Evolutionary conservation across 1,284 basidiomycete species (phyloP).

Genomic region (Somion occarium): DNA sequence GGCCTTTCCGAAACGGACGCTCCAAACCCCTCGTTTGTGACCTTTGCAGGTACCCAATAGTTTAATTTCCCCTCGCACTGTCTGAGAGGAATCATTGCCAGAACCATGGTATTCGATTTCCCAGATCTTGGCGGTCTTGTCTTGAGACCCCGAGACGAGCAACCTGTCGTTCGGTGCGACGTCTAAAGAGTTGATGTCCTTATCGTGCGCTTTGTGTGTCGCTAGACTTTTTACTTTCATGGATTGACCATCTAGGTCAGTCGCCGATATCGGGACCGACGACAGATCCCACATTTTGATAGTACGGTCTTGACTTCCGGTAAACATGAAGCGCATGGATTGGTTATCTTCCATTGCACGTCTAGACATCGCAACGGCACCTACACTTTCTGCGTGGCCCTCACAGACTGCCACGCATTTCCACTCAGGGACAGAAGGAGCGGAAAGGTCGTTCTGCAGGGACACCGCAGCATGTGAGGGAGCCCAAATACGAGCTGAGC

Average conservation of each 20-base stretch:
- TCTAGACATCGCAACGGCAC: constrained; percentile 80
- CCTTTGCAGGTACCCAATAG: constrained; percentile 90
- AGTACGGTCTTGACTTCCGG: constrained; percentile 94
- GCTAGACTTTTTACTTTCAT: constrained; percentile 71
- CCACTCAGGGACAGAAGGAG: constrained; percentile 50
- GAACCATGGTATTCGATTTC: constrained; percentile 59
- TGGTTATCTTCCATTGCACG: constrained; percentile 23
- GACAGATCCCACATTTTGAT: constrained; percentile 98
- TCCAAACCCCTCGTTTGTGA: constrained; percentile 97
- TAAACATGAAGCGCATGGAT: constrained; percentile 71
- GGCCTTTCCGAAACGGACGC: constrained; percentile 79
- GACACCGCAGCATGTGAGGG: constrained; percentile 24
- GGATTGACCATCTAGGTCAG: constrained; percentile 16
- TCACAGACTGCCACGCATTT: constrained; percentile 84
- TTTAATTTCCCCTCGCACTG: constrained; percentile 63
- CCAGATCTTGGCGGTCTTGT: constrained; percentile 91
- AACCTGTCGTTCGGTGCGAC: constrained; percentile 87
- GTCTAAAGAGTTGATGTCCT: constrained; percentile 98
- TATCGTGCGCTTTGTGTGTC: constrained; percentile 95
- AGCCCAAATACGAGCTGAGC: constrained; percentile 84
- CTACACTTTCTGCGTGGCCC: constrained; percentile 93
- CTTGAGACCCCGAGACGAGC: constrained; percentile 93
- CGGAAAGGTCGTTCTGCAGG: constrained; percentile 11
- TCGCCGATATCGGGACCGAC: constrained; percentile 31
- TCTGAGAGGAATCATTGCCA: constrained; percentile 25